Conservation (phyloP, 2,329 filamentous ascomycete genomes). For the Nothomitra cinnamomea region DNA sequence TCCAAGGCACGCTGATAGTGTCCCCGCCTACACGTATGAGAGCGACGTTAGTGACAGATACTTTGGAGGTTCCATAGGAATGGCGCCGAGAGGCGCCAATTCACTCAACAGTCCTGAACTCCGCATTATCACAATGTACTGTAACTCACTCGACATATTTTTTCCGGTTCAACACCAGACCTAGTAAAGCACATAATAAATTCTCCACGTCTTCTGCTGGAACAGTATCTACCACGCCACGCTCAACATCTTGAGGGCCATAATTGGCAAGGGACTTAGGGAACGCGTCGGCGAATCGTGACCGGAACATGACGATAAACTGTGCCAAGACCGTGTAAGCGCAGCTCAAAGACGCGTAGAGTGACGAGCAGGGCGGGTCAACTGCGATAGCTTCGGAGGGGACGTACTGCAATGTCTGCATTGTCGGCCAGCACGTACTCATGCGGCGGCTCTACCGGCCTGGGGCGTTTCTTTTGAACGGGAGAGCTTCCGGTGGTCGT, state of each 20-base stretch:
- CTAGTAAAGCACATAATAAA: constrained; percentile 75
- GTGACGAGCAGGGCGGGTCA: constrained; percentile 10
- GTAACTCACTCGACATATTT: constrained; percentile 87
- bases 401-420: constrained; percentile 75
- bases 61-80: background rate
- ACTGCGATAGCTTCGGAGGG: constrained; percentile 24
- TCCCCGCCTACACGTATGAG: constrained; percentile 46
- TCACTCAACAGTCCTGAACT: background rate
- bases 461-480: constrained; percentile 37
- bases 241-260: constrained; percentile 88
- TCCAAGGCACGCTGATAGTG: constrained; percentile 89
- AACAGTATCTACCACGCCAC: constrained; percentile 57
- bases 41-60: background rate
- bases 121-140: constrained; percentile 10
- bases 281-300: constrained; percentile 80
- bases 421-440: constrained; percentile 85
- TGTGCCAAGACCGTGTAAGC: constrained; percentile 34
- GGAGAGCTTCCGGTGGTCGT: constrained; percentile 2
- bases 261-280: constrained; percentile 76
- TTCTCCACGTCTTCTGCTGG: constrained; percentile 77
- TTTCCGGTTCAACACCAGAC: constrained; percentile 85
- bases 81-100: background rate
- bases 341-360: constrained; percentile 8
- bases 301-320: constrained; percentile 98
- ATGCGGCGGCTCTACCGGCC: constrained; percentile 69